Evolutionary conservation across 805 yeast genomes (phyloP), one percentile per base, ranked within the genome.

Genomic region (Wickerhamiella nectarea): DNA sequence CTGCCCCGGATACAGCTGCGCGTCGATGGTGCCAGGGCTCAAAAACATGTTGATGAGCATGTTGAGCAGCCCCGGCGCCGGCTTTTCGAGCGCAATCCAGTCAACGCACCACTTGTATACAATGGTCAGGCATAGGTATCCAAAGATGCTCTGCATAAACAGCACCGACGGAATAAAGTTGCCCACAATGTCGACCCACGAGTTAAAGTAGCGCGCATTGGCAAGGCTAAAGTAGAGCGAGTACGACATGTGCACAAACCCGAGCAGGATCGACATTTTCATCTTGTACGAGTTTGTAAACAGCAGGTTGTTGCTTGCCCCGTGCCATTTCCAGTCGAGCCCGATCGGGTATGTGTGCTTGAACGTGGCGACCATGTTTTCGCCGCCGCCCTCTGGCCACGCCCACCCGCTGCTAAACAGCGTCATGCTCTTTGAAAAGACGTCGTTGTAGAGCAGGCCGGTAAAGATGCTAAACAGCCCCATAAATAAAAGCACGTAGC

Each of bases 41-140:
- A 91, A 68, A 60, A 91, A 91, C 98, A 91, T 91, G 54, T 81
- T 81, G 58, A 91, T 91, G 55, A 91, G 71, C 95, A 89, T 91
- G 62, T 91, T 87, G 58, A 91, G 70, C 55, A 91, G 68, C 29
- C 95, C 91, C 20, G 98, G 98, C 1, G 98, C 94, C 41, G 83
- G 87, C 58, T 72, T 71, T 11, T 69, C 78, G 41, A 75, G 70
- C 15, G 73, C 80, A 47, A 78, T 67, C 98, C 98, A 91, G 66
- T 91, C 89, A 36, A 82, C 80, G 15, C 78, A 68, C 98, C 98
- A 91, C 62, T 91, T 91, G 68, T 84, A 89, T 19, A 91, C 70
- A 51, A 91, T 89, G 46, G 87, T 74, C 49, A 87, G 61, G 0
- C 94, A 74, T 48, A 91, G 68, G 59, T 91, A 91, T 24, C 98